Conservation (phyloP, 345 rosid genomes). For the Brassica cretica region DNA sequence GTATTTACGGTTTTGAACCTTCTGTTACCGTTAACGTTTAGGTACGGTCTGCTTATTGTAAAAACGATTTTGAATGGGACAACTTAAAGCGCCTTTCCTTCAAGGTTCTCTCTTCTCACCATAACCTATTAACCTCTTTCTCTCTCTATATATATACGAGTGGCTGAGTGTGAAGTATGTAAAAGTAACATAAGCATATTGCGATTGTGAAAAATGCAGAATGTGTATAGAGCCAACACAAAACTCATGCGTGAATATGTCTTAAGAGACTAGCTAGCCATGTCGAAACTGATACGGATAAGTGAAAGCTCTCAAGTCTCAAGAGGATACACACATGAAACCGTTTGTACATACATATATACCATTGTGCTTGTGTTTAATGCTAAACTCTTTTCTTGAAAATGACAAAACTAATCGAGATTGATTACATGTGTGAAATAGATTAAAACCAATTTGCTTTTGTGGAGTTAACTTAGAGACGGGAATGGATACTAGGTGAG, state of each 20-base stretch:
- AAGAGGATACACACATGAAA: conserved; percentile 15
- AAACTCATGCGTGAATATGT: conserved; percentile 78
- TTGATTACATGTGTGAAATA: neutral
- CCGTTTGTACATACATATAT: conserved; percentile 15
- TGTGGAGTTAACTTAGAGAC: too few relatives aligned
- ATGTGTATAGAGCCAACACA: conserved; percentile 61
- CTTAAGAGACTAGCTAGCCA: conserved; percentile 64
- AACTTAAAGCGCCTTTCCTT: conserved; percentile 56
- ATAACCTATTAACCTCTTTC: too few relatives aligned
- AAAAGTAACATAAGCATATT: conserved; percentile 3
- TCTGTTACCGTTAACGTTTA: conserved; percentile 32
- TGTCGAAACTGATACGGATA: conserved; percentile 43
- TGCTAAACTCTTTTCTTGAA: neutral
- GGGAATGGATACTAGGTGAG: too few relatives aligned
- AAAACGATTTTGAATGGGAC: conserved; percentile 88
- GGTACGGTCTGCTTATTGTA: conserved; percentile 89
- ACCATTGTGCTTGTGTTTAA: conserved; percentile 19
- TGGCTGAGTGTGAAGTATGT: neutral
- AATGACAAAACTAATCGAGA: conserved; percentile 9
- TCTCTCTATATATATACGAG: neutral
- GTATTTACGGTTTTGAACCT: neutral
- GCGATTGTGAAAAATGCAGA: conserved; percentile 42
- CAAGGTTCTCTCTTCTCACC: conserved; percentile 45
- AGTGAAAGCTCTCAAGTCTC: conserved; percentile 38
- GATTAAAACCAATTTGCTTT: too few relatives aligned